These are phyloP conservation scores for Boletus insuetus DNA, from an alignment of 768 basidiomycete genomes.

Conservation along the genomic window DNA sequence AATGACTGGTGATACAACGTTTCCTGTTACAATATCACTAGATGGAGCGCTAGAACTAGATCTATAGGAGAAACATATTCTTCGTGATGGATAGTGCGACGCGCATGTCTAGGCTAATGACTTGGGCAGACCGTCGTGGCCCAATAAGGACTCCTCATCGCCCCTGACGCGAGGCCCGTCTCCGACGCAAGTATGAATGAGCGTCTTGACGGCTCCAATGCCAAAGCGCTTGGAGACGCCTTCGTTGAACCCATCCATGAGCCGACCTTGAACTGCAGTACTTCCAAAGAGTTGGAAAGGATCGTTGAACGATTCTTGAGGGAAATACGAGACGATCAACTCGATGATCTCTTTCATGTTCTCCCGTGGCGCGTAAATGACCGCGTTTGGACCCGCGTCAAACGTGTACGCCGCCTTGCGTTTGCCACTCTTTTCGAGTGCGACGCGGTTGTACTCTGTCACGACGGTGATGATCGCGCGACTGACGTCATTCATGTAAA, in stretches of 20 bases:
- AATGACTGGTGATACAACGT: slow-evolving; percentile 2
- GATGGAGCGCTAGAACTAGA: not conserved
- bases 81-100: not conserved
- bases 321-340: slow-evolving; percentile 83
- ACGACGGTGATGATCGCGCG: slow-evolving; percentile 89
- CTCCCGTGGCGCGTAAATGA: slow-evolving; percentile 83
- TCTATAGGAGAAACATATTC: not conserved
- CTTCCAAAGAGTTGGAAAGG: slow-evolving; percentile 60
- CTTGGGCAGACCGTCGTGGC: slow-evolving; percentile 67
- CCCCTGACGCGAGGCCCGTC: slow-evolving; percentile 81
- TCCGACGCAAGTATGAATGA: slow-evolving; percentile 92
- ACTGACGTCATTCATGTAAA: slow-evolving; percentile 98
- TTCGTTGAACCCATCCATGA: slow-evolving; percentile 73
- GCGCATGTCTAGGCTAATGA: slow-evolving; percentile 35
- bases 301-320: slow-evolving; percentile 76
- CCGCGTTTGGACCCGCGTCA: slow-evolving; percentile 98
- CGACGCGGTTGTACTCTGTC: slow-evolving; percentile 87
- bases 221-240: slow-evolving; percentile 72
- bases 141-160: slow-evolving; percentile 63
- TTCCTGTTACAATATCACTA: not conserved
- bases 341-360: slow-evolving; percentile 77
- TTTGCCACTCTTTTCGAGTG: slow-evolving; percentile 52
- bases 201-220: slow-evolving; percentile 76
- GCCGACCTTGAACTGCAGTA: slow-evolving; percentile 42
- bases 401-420: slow-evolving; percentile 96